These are phyloP conservation scores for Amniculicola lignicola DNA, from an alignment of 495 filamentous ascomycete genomes.

Conservation along the genomic window DNA sequence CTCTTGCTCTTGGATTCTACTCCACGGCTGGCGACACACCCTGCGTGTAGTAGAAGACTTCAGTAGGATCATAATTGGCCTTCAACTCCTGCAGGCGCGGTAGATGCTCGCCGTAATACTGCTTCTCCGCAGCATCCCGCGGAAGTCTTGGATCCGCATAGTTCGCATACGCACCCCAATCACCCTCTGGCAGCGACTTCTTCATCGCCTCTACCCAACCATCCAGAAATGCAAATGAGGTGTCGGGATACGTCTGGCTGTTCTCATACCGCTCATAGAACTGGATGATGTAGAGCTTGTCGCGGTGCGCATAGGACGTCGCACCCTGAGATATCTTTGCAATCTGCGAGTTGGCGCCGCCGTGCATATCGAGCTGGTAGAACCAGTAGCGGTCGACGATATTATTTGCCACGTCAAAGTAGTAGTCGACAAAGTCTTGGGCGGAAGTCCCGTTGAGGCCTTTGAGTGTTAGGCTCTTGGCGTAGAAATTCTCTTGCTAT, in stretches of 20 bases:
- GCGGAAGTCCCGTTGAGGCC: slow-evolving; percentile 41
- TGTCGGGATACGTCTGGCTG: slow-evolving; percentile 36
- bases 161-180: slow-evolving; percentile 56
- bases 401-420: slow-evolving; percentile 18
- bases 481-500: slow-evolving; percentile 49
- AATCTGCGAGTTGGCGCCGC: slow-evolving; percentile 13
- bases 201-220: slow-evolving; percentile 38
- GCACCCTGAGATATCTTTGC: not conserved
- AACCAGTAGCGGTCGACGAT: slow-evolving; percentile 7
- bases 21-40: not conserved
- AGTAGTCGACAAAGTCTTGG: slow-evolving; percentile 49
- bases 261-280: slow-evolving; percentile 42
- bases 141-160: slow-evolving; percentile 62
- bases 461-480: slow-evolving; percentile 43
- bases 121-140: slow-evolving; percentile 43
- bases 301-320: slow-evolving; percentile 53
- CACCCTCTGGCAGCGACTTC: slow-evolving; percentile 12
- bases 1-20: too few species aligned
- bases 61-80: slow-evolving; percentile 50
- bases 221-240: slow-evolving; percentile 47
- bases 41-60: slow-evolving; percentile 63
- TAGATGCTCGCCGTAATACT: slow-evolving; percentile 56
- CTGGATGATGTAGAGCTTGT: slow-evolving; percentile 58
- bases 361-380: slow-evolving; percentile 18
- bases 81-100: slow-evolving; percentile 51